phyloP scores from a whole-genome alignment of 208 protist species.

The Borovskyia barvae region DNA sequence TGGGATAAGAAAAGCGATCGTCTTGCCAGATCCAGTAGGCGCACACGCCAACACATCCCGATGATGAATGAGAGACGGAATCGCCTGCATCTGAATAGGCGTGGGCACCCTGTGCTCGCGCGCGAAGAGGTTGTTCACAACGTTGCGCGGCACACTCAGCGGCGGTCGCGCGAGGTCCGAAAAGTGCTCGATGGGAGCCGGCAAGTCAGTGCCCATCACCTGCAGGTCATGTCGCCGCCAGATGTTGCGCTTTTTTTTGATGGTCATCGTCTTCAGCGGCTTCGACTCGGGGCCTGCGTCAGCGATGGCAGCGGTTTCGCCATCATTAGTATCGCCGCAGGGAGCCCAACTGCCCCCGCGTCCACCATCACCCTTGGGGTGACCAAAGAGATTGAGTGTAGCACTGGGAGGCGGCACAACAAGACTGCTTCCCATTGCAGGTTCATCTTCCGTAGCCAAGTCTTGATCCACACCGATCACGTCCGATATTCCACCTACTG shows the following conservation, averaged over 20 bases:
- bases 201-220: constrained; percentile 73
- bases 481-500: background rate
- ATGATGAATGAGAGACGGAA: constrained; percentile 89
- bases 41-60: constrained; percentile 90
- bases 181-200: constrained; percentile 83
- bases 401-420: constrained; percentile 43
- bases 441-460: constrained; percentile 5
- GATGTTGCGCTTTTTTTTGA: constrained; percentile 78
- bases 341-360: background rate
- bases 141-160: constrained; percentile 62
- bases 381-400: constrained; percentile 59
- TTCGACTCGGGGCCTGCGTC: constrained; percentile 11
- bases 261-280: constrained; percentile 69
- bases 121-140: constrained; percentile 82
- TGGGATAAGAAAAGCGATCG: constrained; percentile 93
- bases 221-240: constrained; percentile 81
- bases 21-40: constrained; percentile 95
- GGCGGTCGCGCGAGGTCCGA: constrained; percentile 80
- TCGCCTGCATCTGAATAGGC: constrained; percentile 97
- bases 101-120: constrained; percentile 91
- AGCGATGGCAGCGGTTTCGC: background rate
- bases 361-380: background rate
- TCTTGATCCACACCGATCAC: constrained; percentile 7
- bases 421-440: constrained; percentile 20
- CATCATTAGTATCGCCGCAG: background rate